Evolutionary conservation across 2,329 filamentous ascomycete genomes (phyloP).

Genomic region (Aspergillus uvarum): DNA sequence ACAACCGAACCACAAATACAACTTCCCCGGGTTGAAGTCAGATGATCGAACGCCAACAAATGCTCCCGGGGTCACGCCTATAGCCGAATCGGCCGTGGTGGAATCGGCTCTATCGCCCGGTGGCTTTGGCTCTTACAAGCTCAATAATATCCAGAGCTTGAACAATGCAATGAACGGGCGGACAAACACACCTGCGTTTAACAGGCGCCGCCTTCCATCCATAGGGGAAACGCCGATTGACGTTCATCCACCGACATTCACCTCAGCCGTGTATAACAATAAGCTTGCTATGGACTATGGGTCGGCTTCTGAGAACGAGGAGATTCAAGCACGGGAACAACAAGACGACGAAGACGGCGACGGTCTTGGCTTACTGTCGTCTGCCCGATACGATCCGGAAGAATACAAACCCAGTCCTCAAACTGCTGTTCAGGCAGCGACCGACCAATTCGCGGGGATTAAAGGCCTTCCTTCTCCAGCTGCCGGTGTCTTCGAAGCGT

Average conservation of each 20-base stretch:
- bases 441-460: slow-evolving; percentile 58
- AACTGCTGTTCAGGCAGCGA: slow-evolving; percentile 67
- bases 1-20: slow-evolving; percentile 53
- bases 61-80: slow-evolving; percentile 76
- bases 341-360: slow-evolving; percentile 9
- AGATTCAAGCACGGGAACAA: slow-evolving; percentile 31
- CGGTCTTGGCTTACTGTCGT: slow-evolving; percentile 39
- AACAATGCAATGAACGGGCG: slow-evolving; percentile 69
- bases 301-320: slow-evolving; percentile 48
- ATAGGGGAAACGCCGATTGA: slow-evolving; percentile 69
- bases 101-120: slow-evolving; percentile 66
- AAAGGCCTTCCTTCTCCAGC: slow-evolving; percentile 67
- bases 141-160: slow-evolving; percentile 63
- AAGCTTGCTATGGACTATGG: slow-evolving; percentile 47
- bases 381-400: slow-evolving; percentile 47
- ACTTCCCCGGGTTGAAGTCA: slow-evolving; percentile 58
- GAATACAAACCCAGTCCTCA: slow-evolving; percentile 51
- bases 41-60: slow-evolving; percentile 72
- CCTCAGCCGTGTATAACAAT: slow-evolving; percentile 44
- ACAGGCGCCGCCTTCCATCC: slow-evolving; percentile 68
- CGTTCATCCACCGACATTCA: slow-evolving; percentile 45
- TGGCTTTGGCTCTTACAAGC: slow-evolving; percentile 58
- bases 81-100: slow-evolving; percentile 69
- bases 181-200: slow-evolving; percentile 61
- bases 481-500: slow-evolving; percentile 61